Conservation (phyloP, 768 basidiomycete genomes). For the Asterophora parasitica region DNA sequence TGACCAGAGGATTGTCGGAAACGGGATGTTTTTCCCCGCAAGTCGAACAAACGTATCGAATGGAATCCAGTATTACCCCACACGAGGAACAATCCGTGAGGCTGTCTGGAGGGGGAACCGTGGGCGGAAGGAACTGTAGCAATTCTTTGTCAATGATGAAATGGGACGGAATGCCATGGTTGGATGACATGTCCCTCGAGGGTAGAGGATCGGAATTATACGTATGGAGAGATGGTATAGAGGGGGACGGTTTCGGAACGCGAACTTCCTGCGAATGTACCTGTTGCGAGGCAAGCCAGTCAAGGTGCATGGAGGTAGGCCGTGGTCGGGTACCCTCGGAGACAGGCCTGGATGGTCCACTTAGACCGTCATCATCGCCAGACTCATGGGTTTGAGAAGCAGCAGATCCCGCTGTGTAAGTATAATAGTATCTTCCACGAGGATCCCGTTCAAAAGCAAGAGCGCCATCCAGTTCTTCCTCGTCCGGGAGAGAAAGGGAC, state of each 20-base stretch:
- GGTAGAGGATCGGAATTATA: slow-evolving; percentile 26
- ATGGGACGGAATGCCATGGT: slow-evolving; percentile 4
- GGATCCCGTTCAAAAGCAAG: slow-evolving; percentile 63
- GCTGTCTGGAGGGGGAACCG: slow-evolving; percentile 49
- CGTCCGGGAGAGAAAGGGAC: slow-evolving; percentile 34
- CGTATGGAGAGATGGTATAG: slow-evolving; percentile 23
- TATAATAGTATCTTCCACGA: slow-evolving; percentile 73
- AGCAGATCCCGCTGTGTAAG: slow-evolving; percentile 54
- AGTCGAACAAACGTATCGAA: slow-evolving; percentile 85
- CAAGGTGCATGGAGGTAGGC: slow-evolving; percentile 64
- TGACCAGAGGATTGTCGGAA: slow-evolving; percentile 23
- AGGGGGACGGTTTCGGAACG: slow-evolving; percentile 16
- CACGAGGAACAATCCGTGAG: slow-evolving; percentile 85
- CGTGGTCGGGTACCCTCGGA: slow-evolving; percentile 32
- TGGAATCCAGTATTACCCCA: slow-evolving; percentile 64
- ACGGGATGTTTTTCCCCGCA: slow-evolving; percentile 75
- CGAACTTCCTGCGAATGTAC: slow-evolving; percentile 26
- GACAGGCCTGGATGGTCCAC: slow-evolving; percentile 20
- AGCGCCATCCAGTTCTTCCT: slow-evolving; percentile 50
- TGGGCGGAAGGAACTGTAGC: slow-evolving; percentile 44
- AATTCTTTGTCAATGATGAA: slow-evolving; percentile 37
- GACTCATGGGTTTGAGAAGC: slow-evolving; percentile 50
- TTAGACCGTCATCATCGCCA: slow-evolving; percentile 44
- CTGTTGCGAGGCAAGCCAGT: slow-evolving; percentile 59
- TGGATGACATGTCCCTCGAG: slow-evolving; percentile 9